Percentiles rank a stretch among this genome's conserved stretches.
Evolutionary conservation across 352 stramenopile species (phyloP).

Genomic region (Phytophthora constricta): DNA sequence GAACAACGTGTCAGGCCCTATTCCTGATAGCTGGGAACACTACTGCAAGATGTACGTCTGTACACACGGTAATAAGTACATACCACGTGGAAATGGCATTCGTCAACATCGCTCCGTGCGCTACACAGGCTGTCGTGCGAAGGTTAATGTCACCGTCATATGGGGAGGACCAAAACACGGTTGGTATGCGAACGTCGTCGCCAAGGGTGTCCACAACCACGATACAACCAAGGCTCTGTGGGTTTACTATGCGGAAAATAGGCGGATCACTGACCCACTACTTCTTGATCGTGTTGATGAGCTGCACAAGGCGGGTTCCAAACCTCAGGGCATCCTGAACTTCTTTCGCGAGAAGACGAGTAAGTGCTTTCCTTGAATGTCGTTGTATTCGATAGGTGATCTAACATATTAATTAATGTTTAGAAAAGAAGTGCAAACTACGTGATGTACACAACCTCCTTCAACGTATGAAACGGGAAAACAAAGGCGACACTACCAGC

Average conservation of each 20-base stretch:
- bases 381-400: too few relatives aligned
- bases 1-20: not conserved
- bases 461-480: not conserved
- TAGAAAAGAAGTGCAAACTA: constrained; percentile 1
- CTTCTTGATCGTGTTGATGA: not conserved
- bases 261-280: not conserved
- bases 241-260: not conserved
- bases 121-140: not conserved
- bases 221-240: not conserved
- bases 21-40: not conserved
- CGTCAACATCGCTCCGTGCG: not conserved
- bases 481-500: not conserved
- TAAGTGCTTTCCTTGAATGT: too few relatives aligned
- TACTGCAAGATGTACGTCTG: not conserved
- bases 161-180: not conserved
- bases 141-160: not conserved
- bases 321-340: not conserved
- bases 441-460: constrained; percentile 14
- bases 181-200: not conserved
- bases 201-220: not conserved
- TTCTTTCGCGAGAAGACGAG: constrained; percentile 10
- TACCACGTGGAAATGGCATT: not conserved
- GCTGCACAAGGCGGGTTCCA: not conserved
- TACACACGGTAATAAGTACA: not conserved
- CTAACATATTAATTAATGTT: constrained; percentile 1